Conservation (phyloP, 75 land plant genomes). For the Pinus albicaulis region DNA sequence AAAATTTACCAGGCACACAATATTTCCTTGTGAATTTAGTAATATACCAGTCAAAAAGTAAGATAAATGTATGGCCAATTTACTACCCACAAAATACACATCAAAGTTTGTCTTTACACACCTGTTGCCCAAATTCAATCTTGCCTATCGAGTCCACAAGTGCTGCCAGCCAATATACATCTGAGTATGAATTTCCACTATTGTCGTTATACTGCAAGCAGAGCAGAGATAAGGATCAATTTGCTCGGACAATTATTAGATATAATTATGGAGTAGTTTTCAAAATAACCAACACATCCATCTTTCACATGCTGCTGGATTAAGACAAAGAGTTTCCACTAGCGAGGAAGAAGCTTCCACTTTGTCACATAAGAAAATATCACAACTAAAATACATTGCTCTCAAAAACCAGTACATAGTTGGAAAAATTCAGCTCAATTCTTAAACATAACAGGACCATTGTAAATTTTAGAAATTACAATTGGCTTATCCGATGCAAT, state of each 20-base stretch:
- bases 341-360: not conserved
- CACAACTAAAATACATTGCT: not conserved
- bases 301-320: not conserved
- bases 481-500: not conserved
- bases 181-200: constrained; percentile 88
- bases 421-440: not conserved
- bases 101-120: constrained; percentile 5
- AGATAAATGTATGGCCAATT: no score
- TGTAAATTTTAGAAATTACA: not conserved
- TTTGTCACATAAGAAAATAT: not conserved
- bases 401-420: not conserved
- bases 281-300: not conserved
- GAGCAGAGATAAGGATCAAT: not conserved
- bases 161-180: constrained; percentile 87
- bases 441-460: not conserved
- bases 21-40: no score
- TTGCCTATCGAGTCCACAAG: constrained; percentile 81
- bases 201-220: constrained; percentile 89
- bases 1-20: no score
- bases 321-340: not conserved
- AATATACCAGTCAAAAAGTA: no score
- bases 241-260: not conserved
- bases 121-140: constrained; percentile 96
- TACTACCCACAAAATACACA: no score
- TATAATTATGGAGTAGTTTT: not conserved